Base-by-base conservation (phyloP, 805 yeast species). In the Candida cerambycidarum region DNA sequence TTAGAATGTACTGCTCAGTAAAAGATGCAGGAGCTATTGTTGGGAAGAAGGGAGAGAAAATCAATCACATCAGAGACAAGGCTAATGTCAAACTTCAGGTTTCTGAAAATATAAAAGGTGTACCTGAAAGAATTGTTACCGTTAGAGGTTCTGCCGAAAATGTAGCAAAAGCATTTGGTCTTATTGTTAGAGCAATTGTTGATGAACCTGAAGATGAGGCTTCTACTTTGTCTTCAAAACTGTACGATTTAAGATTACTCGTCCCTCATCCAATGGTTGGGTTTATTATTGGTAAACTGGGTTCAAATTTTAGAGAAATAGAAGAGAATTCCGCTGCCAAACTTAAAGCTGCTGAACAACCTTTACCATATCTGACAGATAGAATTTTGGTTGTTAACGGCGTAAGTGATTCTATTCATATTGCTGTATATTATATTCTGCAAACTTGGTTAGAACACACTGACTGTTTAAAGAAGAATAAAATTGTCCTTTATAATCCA, bases 351-450 rank as follows among this genome's bases (percentile, higher is more conserved):
- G 85, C 83, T 17, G 88, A 83, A 32, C 78, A 79, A 35, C 77
- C 82, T 12, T 65, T 89, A 50, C 86, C 93, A 1, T 77, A 76
- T 46, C 83, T 92, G 0, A 86, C 89, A 12, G 96, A 89, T 59
- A 73, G 95, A 45, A 70, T 85, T 15, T 66, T 89, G 37, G 72
- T 80, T 17, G 75, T 88, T 6, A 69, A 75, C 4, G 96, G 96
- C 5, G 92, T 85, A 11, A 89, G 89, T 1, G 95, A 88, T 64
- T 89, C 96, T 1, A 78, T 89, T 32, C 95, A 86, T 57, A 85
- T 87, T 52, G 96, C 96, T 8, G 71, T 82, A 0, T 86, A 83
- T 61, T 84, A 83, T 57, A 73, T 85, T 43, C 81, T 85, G 1
- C 85, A 82, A 59, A 83, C 85, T 3, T 71, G 83, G 42, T 57